Percentiles rank a stretch among this genome's conserved stretches.
These are phyloP conservation scores for Geopyxis carbonaria DNA, from an alignment of 495 filamentous ascomycete genomes.

Conservation along the genomic window DNA sequence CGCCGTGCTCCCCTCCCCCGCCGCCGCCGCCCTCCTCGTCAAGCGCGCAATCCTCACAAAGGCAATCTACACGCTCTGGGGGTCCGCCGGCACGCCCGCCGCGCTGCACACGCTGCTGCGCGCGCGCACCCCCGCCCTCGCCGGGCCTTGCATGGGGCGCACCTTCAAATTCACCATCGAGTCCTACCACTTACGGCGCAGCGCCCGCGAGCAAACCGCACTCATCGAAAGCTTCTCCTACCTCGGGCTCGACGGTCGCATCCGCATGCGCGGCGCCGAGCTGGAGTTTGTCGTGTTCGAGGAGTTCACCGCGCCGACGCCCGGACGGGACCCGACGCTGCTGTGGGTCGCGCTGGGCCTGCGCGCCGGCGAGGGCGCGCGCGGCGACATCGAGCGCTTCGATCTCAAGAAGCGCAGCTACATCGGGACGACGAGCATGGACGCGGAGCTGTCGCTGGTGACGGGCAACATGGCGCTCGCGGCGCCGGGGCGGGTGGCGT, in stretches of 20 bases:
- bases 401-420: slow-evolving; percentile 85
- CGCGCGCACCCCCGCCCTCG: slow-evolving; percentile 39
- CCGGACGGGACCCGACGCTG: slow-evolving; percentile 29
- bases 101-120: slow-evolving; percentile 50
- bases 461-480: slow-evolving; percentile 83
- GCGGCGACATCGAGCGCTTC: slow-evolving; percentile 53
- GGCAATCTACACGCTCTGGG: slow-evolving; percentile 81
- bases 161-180: slow-evolving; percentile 77
- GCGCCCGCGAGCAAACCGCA: slow-evolving; percentile 36
- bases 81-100: slow-evolving; percentile 45
- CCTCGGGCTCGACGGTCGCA: slow-evolving; percentile 55
- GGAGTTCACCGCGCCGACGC: too few relatives aligned
- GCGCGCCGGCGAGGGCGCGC: slow-evolving; percentile 41
- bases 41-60: slow-evolving; percentile 61
- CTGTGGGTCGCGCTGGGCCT: slow-evolving; percentile 53
- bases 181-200: slow-evolving; percentile 52
- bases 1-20: slow-evolving; percentile 47
- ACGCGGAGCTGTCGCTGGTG: slow-evolving; percentile 77
- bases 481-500: slow-evolving; percentile 64
- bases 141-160: slow-evolving; percentile 40
- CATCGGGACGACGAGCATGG: slow-evolving; percentile 93
- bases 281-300: slow-evolving; percentile 65
- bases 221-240: slow-evolving; percentile 74
- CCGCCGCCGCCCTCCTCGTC: slow-evolving; percentile 47
- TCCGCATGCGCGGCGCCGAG: slow-evolving; percentile 53